Evolutionary conservation across 2,329 filamentous ascomycete genomes (phyloP), one percentile per base, ranked within the genome.

Genomic region (Phoma sp.): DNA sequence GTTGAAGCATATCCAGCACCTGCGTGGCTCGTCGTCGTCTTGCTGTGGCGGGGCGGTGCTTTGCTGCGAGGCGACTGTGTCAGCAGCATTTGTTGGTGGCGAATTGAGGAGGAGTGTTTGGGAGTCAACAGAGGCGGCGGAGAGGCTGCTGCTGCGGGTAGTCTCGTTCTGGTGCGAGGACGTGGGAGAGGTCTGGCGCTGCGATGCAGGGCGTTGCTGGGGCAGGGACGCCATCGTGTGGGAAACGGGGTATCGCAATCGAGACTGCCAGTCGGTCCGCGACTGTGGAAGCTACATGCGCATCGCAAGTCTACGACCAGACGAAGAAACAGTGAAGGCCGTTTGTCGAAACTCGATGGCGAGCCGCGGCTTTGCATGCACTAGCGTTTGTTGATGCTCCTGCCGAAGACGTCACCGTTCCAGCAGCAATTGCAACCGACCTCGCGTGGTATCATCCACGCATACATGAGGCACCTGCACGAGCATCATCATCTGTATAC

Each of bases 1-100:
- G 43, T 81, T 82, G 71, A 88, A 87, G 72, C 86, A 89, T 59
- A 89, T 88, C 86, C 86, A 89, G 69, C 86, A 89, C 70, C 82
- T 86, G 55, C 80, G 79, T 10, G 75, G 65, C 22, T 78, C 74
- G 9, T 74, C 69, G 32, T 77, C 52, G 41, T 67, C 60, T 38
- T 64, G 55, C 37, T 55, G 48, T 25, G 61, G 60, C 22, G 60
- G 45, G 14, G 57, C 49, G n/a, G 61, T 37, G 23, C 57, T 59
- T 24, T 60, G 46, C 33, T 54, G 51, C 48, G 48, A 66, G 58
- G 11, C 57, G 33, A 62, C 57, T 18, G 58, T 43, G n/a, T 62
- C 38, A 29, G 60, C 57, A 24, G 61, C 37, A 47, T 65, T 60
- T 18, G 57, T 57, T 39, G 62, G 29, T 32, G 68, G 66, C 27